Conservation (phyloP, 306 rosid genomes). For the Citrullus amarus region DNA sequence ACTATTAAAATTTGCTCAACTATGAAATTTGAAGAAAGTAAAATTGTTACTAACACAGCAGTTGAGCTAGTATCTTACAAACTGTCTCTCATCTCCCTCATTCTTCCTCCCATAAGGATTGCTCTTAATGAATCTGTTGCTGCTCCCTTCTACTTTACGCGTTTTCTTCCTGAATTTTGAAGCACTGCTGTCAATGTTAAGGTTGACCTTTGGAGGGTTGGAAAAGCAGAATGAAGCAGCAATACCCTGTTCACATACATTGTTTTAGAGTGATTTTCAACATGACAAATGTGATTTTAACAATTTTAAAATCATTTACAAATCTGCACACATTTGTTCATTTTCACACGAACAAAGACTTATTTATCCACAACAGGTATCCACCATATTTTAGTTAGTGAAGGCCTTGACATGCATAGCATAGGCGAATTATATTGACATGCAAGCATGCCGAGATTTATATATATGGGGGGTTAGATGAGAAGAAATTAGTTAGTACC, state of each 20-base stretch:
- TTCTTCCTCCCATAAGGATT: background rate
- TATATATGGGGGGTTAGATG: background rate
- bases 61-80: slow-evolving; percentile 24
- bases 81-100: slow-evolving; percentile 22
- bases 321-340: background rate
- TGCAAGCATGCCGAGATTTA: background rate
- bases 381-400: background rate
- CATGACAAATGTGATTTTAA: too few relatives aligned
- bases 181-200: slow-evolving; percentile 71
- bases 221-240: slow-evolving; percentile 78
- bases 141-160: slow-evolving; percentile 39
- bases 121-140: slow-evolving; percentile 54
- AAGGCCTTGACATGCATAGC: background rate
- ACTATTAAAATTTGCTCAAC: background rate
- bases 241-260: slow-evolving; percentile 45
- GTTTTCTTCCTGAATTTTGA: slow-evolving; percentile 57
- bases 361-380: background rate
- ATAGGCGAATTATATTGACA: background rate
- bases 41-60: too few relatives aligned
- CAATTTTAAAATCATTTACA: too few relatives aligned
- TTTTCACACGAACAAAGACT: background rate
- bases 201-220: slow-evolving; percentile 72
- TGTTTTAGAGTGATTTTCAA: too few relatives aligned
- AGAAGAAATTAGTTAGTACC: slow-evolving; percentile 24
- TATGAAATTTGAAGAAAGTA: background rate